Evolutionary conservation across 2,329 filamentous ascomycete species (phyloP).

Genomic region (Hymenoscyphus occultus): DNA sequence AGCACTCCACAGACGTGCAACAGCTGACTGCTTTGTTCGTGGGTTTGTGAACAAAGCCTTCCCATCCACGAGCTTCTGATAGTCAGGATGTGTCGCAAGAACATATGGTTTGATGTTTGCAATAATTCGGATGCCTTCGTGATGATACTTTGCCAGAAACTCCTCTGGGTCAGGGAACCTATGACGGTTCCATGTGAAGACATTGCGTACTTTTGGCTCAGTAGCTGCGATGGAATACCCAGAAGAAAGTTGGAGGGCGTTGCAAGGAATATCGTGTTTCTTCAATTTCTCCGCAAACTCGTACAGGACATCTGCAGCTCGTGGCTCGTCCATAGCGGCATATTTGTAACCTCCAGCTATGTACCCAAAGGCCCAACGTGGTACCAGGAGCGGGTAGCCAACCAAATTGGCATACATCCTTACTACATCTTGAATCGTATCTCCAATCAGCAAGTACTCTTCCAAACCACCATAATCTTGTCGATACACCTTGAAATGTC

Average conservation of each 20-base stretch:
- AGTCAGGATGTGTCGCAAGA: conserved; percentile 63
- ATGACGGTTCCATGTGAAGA: conserved; percentile 69
- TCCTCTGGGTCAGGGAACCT: conserved; percentile 66
- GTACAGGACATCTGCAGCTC: conserved; percentile 47
- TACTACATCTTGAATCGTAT: conserved; percentile 64
- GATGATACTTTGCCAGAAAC: conserved; percentile 61
- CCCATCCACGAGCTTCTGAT: conserved; percentile 54
- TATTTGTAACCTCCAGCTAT: conserved; percentile 66
- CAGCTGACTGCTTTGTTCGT: conserved; percentile 48
- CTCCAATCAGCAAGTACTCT: conserved; percentile 66
- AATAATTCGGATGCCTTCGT: conserved; percentile 62
- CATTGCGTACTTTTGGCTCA: conserved; percentile 67
- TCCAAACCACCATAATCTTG: conserved; percentile 71
- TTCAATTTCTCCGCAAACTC: conserved; percentile 32
- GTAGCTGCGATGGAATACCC: conserved; percentile 68
- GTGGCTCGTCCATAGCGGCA: conserved; percentile 54
- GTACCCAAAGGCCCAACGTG: conserved; percentile 71
- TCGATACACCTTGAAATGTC: conserved; percentile 69
- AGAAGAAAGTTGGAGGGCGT: conserved; percentile 41
- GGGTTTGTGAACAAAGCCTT: conserved; percentile 64
- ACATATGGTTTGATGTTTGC: conserved; percentile 75
- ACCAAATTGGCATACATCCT: conserved; percentile 64
- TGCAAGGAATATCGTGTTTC: conserved; percentile 51
- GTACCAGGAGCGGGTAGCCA: conserved; percentile 65
- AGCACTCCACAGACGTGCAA: conserved; percentile 67